Evolutionary conservation across 345 rosid species (phyloP), one percentile per base, ranked within the genome.

Genomic region (Rhodomyrtus tomentosa): DNA sequence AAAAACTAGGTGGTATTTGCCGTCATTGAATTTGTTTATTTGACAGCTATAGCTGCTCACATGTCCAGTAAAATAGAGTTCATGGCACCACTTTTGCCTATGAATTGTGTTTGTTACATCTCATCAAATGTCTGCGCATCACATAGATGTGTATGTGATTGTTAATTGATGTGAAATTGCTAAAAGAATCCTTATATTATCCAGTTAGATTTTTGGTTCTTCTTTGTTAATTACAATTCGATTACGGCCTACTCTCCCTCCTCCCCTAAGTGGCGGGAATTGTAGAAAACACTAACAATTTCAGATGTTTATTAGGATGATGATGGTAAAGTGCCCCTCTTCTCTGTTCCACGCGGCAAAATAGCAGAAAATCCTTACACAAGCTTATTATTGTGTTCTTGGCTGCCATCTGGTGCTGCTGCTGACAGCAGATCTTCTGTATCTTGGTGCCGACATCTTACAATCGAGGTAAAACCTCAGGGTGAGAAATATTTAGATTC

Each of bases 331-430:
- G 98, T 92, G 83, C 98, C 99, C 1, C 86, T 87, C 25, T 92
- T 92, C 88, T 92, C 98, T 5, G 87, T 88, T 86, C 98, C 99
- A 51, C 95, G 96, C 79, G 87, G 94, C 88, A 87, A 84, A 84
- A 96, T 96, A 83, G 96, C 98, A 58, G 98, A 96, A 93, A 96
- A 96, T 91, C 98, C 98, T 85, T 96, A 87, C 88, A 92, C 99
- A 85, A 96, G 95, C 86, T 90, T 96, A 85, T 96, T 96, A 48
- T 68, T 94, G 83, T 94, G 98, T 86, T 93, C 95, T 74, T 90
- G 89, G 86, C 82, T 86, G 24, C 92, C 91, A 11, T 87, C 93
- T 88, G 84, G 79, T 84, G 24, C 81, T 84, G 84, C 56, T 51
- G 83, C 83, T 32, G 86, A 85, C 83, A 88, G 50, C 51, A 88